phyloP scores from a whole-genome alignment of 2,329 filamentous ascomycete genomes.

The Xylariaceae sp. region DNA sequence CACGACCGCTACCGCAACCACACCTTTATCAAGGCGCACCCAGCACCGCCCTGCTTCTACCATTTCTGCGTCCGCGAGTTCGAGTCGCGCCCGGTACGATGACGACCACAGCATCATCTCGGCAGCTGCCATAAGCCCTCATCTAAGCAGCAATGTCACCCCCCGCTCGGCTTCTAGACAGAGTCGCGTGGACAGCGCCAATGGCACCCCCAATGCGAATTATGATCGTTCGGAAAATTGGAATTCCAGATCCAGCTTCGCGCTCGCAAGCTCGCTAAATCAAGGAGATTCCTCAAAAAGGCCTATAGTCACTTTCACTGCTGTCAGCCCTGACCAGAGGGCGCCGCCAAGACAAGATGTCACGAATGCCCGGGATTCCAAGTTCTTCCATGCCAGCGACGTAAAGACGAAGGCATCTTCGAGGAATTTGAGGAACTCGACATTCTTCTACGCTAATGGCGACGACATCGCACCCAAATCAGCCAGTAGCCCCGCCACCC shows the following conservation, averaged over 20 bases:
- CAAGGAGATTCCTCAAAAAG: slow-evolving; percentile 32
- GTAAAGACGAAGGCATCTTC: slow-evolving; percentile 47
- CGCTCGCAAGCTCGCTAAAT: slow-evolving; percentile 34
- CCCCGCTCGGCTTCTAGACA: slow-evolving; percentile 73
- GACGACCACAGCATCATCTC: slow-evolving; percentile 44
- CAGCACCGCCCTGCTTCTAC: slow-evolving; percentile 25
- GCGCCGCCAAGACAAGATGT: slow-evolving; percentile 29
- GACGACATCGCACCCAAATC: slow-evolving; percentile 40
- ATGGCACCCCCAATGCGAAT: slow-evolving; percentile 60
- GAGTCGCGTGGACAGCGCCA: slow-evolving; percentile 64
- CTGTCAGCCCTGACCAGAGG: slow-evolving; percentile 35
- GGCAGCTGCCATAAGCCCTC: slow-evolving; percentile 47
- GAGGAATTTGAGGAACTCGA: slow-evolving; percentile 41
- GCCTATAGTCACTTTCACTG: slow-evolving; percentile 39
- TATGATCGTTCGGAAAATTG: slow-evolving; percentile 42
- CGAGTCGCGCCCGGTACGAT: slow-evolving; percentile 37
- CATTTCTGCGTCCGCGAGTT: slow-evolving; percentile 27
- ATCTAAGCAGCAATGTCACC: slow-evolving; percentile 66
- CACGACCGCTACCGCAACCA: slow-evolving; percentile 34
- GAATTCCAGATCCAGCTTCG: slow-evolving; percentile 39
- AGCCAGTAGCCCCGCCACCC: slow-evolving; percentile 32
- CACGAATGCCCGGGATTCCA: slow-evolving; percentile 45
- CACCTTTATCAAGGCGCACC: slow-evolving; percentile 39
- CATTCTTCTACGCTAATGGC: slow-evolving; percentile 57
- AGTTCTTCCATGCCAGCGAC: slow-evolving; percentile 92